A percentile compares a stretch with the other conserved stretches of the same genome.
Conservation (phyloP, 2,329 filamentous ascomycete species). For the Neocatenulostroma microsporum region DNA sequence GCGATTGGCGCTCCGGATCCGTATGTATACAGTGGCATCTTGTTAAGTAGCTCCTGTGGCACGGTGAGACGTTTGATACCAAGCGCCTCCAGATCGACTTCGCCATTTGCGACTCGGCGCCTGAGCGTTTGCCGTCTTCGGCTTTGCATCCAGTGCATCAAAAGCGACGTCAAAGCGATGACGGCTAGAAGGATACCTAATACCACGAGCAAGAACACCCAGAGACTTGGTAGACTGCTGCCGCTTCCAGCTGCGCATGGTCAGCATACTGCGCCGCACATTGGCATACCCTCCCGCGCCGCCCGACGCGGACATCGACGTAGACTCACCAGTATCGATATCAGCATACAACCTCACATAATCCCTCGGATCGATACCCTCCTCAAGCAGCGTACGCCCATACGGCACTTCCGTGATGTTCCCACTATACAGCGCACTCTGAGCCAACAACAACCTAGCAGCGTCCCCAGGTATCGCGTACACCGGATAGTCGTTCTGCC, state of each 20-base stretch:
- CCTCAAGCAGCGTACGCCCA: slow-evolving; percentile 28
- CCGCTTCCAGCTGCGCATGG: no score
- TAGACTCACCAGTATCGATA: slow-evolving; percentile 38
- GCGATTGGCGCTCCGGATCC: slow-evolving; percentile 15
- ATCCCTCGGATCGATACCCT: slow-evolving; percentile 34
- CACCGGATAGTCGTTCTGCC: slow-evolving; percentile 64
- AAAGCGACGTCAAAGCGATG: slow-evolving; percentile 57
- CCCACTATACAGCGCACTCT: slow-evolving; percentile 65
- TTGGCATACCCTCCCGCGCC: no score
- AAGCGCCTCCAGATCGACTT: slow-evolving; percentile 77
- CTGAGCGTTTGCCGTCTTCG: slow-evolving; percentile 60
- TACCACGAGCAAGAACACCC: slow-evolving; percentile 67
- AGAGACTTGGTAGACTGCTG: slow-evolving; percentile 58
- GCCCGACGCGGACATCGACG: no score
- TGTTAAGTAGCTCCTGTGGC: slow-evolving; percentile 60
- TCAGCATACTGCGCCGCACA: no score
- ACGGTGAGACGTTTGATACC: slow-evolving; percentile 78
- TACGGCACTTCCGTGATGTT: slow-evolving; percentile 50
- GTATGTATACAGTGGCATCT: slow-evolving; percentile 74
- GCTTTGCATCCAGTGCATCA: slow-evolving; percentile 72
- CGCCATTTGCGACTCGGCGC: slow-evolving; percentile 64
- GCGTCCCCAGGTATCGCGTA: slow-evolving; percentile 67
- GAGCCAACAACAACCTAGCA: slow-evolving; percentile 60
- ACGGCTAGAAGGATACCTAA: slow-evolving; percentile 63
- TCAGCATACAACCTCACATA: slow-evolving; percentile 46